phyloP scores from a whole-genome alignment of 1,284 basidiomycete genomes.

The Leccinum proximum region DNA sequence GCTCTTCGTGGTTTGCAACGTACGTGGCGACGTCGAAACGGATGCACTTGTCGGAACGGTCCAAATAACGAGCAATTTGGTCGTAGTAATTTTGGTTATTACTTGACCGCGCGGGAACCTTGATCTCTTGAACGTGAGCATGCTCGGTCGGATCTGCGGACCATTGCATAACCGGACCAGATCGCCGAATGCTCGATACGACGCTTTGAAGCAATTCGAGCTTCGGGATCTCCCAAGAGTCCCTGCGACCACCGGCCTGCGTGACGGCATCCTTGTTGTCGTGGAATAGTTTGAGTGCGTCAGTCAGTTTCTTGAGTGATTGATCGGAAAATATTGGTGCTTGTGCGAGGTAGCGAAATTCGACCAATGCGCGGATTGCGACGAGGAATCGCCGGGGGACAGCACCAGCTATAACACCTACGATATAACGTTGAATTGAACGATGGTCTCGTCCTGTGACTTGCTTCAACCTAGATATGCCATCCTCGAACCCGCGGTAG shows the following conservation, averaged over 20 bases:
- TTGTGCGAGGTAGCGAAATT: background rate
- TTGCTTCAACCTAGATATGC: background rate
- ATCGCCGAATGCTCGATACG: background rate
- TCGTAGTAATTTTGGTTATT: background rate
- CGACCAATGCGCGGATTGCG: background rate
- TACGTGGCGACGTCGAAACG: background rate
- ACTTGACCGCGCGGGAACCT: background rate
- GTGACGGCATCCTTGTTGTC: background rate
- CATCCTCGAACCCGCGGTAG: background rate
- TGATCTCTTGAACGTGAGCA: background rate
- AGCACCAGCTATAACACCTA: background rate
- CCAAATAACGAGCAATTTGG: background rate
- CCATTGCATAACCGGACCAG: background rate
- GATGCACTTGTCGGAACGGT: background rate
- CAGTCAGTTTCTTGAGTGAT: background rate
- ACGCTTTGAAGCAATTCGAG: background rate
- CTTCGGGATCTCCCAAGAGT: background rate
- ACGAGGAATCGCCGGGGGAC: background rate
- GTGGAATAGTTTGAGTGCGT: background rate
- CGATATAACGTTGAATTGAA: background rate
- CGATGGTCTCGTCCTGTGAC: background rate
- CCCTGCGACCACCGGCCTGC: background rate
- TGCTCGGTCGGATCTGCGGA: background rate
- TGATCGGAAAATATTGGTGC: background rate
- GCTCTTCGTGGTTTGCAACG: background rate